A percentile compares a stretch with the other conserved stretches of the same genome.
phyloP scores from a whole-genome alignment of 495 filamentous ascomycete genomes.

The Pseudevernia furfuracea region DNA sequence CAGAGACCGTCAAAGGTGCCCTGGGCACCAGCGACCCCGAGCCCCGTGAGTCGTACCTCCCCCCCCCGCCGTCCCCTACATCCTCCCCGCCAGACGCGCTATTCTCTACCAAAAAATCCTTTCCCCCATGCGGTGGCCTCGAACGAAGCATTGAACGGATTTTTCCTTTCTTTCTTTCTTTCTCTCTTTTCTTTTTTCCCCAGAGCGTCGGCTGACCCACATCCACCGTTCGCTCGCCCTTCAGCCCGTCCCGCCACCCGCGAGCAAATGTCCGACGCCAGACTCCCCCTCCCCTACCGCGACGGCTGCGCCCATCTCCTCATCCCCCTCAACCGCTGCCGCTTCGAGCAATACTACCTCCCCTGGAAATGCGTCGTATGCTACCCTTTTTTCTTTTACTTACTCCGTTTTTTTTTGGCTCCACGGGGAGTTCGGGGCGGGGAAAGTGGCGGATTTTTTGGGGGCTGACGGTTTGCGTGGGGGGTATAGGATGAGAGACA shows the following conservation, averaged over 20 bases:
- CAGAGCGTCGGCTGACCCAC: no score
- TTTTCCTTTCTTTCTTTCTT: no score
- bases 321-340: slow-evolving; percentile 92
- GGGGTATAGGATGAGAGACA: slow-evolving; percentile 88
- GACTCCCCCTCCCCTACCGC: slow-evolving; percentile 80
- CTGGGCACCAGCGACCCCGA: slow-evolving; percentile 43
- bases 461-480: slow-evolving; percentile 9
- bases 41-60: slow-evolving; percentile 33
- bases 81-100: no score
- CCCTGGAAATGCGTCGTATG: slow-evolving; percentile 97
- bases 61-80: no score
- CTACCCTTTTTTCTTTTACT: no score
- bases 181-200: no score
- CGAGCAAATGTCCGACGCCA: slow-evolving; percentile 87
- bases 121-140: no score
- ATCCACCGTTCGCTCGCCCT: no score
- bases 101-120: no score
- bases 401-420: no score
- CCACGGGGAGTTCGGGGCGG: no score
- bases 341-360: slow-evolving; percentile 82
- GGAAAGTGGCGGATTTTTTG: no score
- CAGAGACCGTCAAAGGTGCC: slow-evolving; percentile 48
- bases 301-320: slow-evolving; percentile 91
- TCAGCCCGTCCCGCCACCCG: slow-evolving; percentile 60
- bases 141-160: neutral